Conservation (phyloP, 306 rosid genomes). For the Vachellia collinsii region DNA sequence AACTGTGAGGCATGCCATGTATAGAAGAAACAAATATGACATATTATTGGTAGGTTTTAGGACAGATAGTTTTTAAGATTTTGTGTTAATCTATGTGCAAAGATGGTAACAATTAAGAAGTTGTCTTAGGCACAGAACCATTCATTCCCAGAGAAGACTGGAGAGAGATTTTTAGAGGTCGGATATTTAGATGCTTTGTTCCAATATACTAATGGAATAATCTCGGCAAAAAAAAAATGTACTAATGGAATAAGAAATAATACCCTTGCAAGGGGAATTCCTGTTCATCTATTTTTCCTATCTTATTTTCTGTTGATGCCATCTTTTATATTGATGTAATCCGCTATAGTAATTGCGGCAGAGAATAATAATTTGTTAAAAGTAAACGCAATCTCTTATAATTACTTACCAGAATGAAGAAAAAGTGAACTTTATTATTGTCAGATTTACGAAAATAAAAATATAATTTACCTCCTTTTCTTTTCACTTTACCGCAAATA, state of each 20-base stretch:
- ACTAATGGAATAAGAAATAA: neutral
- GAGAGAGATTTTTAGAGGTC: neutral
- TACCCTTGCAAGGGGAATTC: neutral
- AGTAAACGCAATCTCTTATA: neutral
- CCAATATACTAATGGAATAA: neutral
- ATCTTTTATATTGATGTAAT: neutral
- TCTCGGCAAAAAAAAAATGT: too few relatives aligned
- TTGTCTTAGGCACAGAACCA: neutral
- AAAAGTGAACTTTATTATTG: neutral
- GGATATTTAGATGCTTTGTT: neutral
- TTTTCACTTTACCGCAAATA: neutral
- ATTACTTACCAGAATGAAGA: neutral
- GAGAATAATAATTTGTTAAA: too few relatives aligned
- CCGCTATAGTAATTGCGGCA: neutral
- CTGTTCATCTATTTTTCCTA: neutral
- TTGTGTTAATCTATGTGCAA: neutral
- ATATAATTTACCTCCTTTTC: neutral
- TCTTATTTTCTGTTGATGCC: neutral
- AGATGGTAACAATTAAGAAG: neutral
- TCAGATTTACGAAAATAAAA: neutral
- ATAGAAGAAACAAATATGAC: neutral
- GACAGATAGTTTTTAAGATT: neutral
- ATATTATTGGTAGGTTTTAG: neutral
- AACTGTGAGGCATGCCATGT: neutral
- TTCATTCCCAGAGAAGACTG: neutral